phyloP scores from a whole-genome alignment of 2,329 filamentous ascomycete genomes.

The Fusarium sp. region DNA sequence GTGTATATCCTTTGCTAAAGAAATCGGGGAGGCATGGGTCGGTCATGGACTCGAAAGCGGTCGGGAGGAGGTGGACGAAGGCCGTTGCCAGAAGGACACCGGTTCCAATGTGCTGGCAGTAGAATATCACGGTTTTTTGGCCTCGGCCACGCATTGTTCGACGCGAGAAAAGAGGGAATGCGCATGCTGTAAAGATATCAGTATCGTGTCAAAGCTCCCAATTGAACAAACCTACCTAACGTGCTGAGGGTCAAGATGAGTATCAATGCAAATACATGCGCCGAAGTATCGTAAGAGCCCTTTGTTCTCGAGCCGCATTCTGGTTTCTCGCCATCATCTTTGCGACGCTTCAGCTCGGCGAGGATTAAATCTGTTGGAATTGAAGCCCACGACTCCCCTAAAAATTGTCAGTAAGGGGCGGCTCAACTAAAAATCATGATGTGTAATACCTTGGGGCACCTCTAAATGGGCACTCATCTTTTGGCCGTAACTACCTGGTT shows the following conservation, averaged over 20 bases:
- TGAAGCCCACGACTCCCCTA: slow-evolving; percentile 55
- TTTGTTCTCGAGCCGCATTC: slow-evolving; percentile 62
- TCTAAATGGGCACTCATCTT: slow-evolving; percentile 34
- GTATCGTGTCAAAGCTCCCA: background rate
- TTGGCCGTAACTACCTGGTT: slow-evolving; percentile 14
- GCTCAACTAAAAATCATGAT: background rate
- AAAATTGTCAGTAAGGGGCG: slow-evolving; percentile 30
- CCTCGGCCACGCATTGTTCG: slow-evolving; percentile 66
- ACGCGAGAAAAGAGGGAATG: slow-evolving; percentile 72
- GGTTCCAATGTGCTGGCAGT: slow-evolving; percentile 80
- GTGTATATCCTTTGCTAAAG: slow-evolving; percentile 82
- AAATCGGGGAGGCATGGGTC: slow-evolving; percentile 79
- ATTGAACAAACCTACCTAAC: slow-evolving; percentile 54
- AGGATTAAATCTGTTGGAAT: slow-evolving; percentile 62
- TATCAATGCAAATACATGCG: slow-evolving; percentile 74
- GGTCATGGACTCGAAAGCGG: slow-evolving; percentile 72
- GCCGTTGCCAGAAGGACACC: slow-evolving; percentile 88
- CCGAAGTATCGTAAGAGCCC: slow-evolving; percentile 70
- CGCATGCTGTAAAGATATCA: slow-evolving; percentile 60
- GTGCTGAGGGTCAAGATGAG: slow-evolving; percentile 72
- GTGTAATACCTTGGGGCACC: slow-evolving; percentile 33
- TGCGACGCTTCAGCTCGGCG: slow-evolving; percentile 62
- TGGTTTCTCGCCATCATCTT: slow-evolving; percentile 55
- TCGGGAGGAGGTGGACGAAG: slow-evolving; percentile 80
- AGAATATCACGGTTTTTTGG: slow-evolving; percentile 69